Conservation (phyloP, 2,329 filamentous ascomycete genomes). For the Chaetomium sp. region DNA sequence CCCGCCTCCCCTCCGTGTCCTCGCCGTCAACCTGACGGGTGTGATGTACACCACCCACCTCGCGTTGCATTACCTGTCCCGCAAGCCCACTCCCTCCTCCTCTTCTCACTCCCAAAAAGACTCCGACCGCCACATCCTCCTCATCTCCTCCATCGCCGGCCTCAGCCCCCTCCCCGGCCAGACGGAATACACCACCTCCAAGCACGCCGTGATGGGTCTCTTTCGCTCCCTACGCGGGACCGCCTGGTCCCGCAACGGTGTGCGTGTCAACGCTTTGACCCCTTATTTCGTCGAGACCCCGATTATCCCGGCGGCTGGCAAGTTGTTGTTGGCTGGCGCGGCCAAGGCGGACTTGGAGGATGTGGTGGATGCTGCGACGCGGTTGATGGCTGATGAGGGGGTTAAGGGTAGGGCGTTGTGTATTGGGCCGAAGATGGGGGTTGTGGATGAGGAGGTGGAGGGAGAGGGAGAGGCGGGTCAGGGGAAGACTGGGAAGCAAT, state of each 20-base stretch:
- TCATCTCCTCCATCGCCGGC: conserved; percentile 58
- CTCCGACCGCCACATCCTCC: conserved; percentile 55
- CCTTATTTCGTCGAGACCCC: conserved; percentile 62
- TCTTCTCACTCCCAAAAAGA: conserved; percentile 14
- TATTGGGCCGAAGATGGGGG: conserved; percentile 26
- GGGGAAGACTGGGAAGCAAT: conserved; percentile 29
- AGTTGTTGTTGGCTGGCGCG: conserved; percentile 50
- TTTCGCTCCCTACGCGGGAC: conserved; percentile 53
- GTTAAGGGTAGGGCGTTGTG: conserved; percentile 52
- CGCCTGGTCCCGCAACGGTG: conserved; percentile 37
- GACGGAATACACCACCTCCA: conserved; percentile 53
- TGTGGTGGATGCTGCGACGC: conserved; percentile 57
- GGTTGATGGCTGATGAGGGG: conserved; percentile 49
- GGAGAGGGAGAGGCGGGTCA: conserved; percentile 15
- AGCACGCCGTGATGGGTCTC: conserved; percentile 60
- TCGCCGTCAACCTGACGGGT: conserved; percentile 59
- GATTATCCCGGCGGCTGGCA: conserved; percentile 42
- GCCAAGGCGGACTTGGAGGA: conserved; percentile 48
- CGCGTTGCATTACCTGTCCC: conserved; percentile 52
- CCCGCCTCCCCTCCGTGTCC: conserved; percentile 43
- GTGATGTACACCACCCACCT: conserved; percentile 60
- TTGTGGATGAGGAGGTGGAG: conserved; percentile 37
- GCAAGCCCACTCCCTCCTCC: conserved; percentile 30
- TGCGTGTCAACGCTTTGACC: conserved; percentile 59
- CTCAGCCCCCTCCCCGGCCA: conserved; percentile 39